Evolutionary conservation across 2,329 filamentous ascomycete species (phyloP).

Genomic region (Cladophialophora psammophila): DNA sequence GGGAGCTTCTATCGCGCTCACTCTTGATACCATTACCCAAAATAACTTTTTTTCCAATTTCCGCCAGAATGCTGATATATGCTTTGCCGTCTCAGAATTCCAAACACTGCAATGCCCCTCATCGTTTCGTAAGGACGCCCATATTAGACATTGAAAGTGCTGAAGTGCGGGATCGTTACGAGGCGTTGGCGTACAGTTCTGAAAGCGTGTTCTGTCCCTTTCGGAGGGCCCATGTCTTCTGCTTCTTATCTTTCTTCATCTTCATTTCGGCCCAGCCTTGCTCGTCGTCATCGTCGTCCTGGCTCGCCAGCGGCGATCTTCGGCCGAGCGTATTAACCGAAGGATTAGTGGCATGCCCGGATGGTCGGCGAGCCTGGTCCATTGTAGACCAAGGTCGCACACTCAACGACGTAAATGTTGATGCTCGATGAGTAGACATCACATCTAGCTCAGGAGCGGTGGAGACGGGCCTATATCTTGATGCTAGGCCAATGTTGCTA

Average conservation of each 20-base stretch:
- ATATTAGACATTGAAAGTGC: background rate
- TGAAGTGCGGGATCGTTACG: conserved; percentile 14
- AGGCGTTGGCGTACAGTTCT: conserved; percentile 38
- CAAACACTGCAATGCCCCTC: conserved; percentile 23
- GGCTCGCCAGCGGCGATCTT: conserved; percentile 37
- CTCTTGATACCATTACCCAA: conserved; percentile 19
- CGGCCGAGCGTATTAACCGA: conserved; percentile 42
- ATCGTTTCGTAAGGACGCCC: conserved; percentile 22
- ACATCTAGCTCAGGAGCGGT: conserved; percentile 54
- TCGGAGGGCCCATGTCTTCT: conserved; percentile 55
- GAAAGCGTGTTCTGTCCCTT: conserved; percentile 43
- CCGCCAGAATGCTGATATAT: conserved; percentile 21
- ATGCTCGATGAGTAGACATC: conserved; percentile 39
- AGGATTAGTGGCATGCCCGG: conserved; percentile 40
- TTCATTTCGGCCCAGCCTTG: conserved; percentile 61
- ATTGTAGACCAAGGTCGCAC: conserved; percentile 49
- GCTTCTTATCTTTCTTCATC: conserved; percentile 58
- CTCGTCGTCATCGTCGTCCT: conserved; percentile 58
- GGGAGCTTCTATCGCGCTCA: background rate
- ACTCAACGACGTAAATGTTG: conserved; percentile 46
- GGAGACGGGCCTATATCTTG: conserved; percentile 89
- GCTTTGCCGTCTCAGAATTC: conserved; percentile 9
- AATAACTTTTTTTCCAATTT: conserved; percentile 24
- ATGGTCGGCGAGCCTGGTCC: conserved; percentile 36
- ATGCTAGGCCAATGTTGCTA: conserved; percentile 89